A percentile compares a stretch with the other conserved stretches of the same genome.
phyloP scores from a whole-genome alignment of 2,329 filamentous ascomycete genomes.

The Sodiomyces alkalinus region DNA sequence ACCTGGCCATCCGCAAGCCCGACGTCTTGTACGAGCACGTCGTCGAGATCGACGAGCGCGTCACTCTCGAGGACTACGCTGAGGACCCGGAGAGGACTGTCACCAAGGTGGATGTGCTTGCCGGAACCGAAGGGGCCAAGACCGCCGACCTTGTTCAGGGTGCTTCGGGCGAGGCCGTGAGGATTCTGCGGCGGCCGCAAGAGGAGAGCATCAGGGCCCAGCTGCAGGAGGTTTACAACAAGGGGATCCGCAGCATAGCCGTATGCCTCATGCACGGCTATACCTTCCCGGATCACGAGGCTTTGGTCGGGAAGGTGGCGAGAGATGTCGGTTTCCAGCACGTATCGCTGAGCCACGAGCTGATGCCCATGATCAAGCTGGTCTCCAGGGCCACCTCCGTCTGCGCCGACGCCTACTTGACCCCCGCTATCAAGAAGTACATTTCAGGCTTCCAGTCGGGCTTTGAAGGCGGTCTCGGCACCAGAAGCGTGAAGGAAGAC shows the following conservation, averaged over 20 bases:
- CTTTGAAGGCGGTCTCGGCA: constrained; percentile 53
- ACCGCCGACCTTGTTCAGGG: constrained; percentile 49
- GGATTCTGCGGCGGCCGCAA: constrained; percentile 43
- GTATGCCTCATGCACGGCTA: constrained; percentile 90
- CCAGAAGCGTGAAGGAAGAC: constrained; percentile 54
- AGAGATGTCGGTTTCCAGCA: constrained; percentile 70
- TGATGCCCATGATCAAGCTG: constrained; percentile 76
- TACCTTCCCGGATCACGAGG: constrained; percentile 78
- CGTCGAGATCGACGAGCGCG: constrained; percentile 79
- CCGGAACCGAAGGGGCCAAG: constrained; percentile 28
- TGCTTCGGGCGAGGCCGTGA: constrained; percentile 52
- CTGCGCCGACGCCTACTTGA: constrained; percentile 68
- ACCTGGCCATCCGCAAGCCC: constrained; percentile 73
- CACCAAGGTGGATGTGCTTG: constrained; percentile 30
- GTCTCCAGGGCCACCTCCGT: constrained; percentile 62
- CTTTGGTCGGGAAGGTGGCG: constrained; percentile 60
- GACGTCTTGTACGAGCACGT: constrained; percentile 77
- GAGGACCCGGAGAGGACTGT: constrained; percentile 56
- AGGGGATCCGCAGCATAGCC: constrained; percentile 66
- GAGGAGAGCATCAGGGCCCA: constrained; percentile 35
- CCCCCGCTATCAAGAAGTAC: constrained; percentile 66
- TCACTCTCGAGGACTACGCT: constrained; percentile 83
- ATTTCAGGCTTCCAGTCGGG: constrained; percentile 59
- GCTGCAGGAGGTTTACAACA: constrained; percentile 45
- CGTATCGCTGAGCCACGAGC: constrained; percentile 63